Base-by-base conservation (phyloP, 805 yeast genomes). In the Monosporozyma solicola region DNA sequence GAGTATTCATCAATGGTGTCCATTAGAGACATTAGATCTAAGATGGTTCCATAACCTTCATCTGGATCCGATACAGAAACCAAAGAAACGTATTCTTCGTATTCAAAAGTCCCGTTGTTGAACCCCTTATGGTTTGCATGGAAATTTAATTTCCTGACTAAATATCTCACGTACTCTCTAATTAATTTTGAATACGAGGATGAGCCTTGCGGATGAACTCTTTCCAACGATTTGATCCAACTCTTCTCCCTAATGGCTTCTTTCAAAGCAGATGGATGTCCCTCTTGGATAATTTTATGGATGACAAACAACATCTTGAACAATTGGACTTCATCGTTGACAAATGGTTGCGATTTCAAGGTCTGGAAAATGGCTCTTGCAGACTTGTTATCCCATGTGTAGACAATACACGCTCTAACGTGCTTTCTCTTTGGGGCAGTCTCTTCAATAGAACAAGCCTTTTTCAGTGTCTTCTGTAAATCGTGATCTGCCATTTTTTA, bases 281-380 rank as follows among this genome's bases (percentile, higher is more conserved):
- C 99, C 69, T 92, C 99, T 67, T 94, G 98, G n/a, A 92, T 72
- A 5, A 94, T 92, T 63, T 92, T 91, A 63, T 92, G 98, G 48
- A 90, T 77, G 58, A 87, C 78, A 51, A 91, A 86, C 64, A 94
- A 73, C 15, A 95, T 84, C 66, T 92, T 92, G 73, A 90, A 91
- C 56, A 87, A 69, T 69, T 87, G 95, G 16, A 91, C 78, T 59
- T 89, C 95, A 62, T 87, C 92, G 53, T 54, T 55, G 57, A 84
- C 90, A 54, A 91, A 72, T 1, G 97, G 96, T 56, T 83, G 82
- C 51, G 85, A 70, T 68, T 87, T 88, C 56, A 92, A 73, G 1
- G 84, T 82, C 61, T 86, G 82, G 92, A 97, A 92, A 62, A 91
- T 87, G 9, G 87, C 87, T 54, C 81, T 77, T 3, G 95, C 82